A percentile compares a stretch with the other conserved stretches of the same genome.
These are phyloP conservation scores for Cordyceps farinosa DNA, from an alignment of 2,329 filamentous ascomycete genomes.

Conservation along the genomic window DNA sequence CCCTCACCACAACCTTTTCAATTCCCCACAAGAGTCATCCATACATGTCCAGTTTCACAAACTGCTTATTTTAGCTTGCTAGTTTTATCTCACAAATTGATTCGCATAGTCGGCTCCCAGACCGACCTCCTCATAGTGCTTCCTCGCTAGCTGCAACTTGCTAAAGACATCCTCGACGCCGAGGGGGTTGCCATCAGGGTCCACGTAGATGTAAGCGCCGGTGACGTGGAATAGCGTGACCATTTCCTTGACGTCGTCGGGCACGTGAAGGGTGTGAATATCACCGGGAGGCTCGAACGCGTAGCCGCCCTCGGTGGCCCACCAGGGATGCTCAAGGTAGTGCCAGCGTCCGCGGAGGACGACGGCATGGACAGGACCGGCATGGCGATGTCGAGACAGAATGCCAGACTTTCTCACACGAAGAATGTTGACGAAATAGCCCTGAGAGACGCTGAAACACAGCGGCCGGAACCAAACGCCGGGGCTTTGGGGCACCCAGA, in stretches of 20 bases:
- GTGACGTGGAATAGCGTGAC: conserved; percentile 34
- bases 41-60: no score
- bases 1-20: no score
- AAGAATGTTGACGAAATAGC: conserved; percentile 33
- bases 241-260: conserved; percentile 33
- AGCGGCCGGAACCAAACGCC: conserved; percentile 32
- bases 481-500: conserved; percentile 31
- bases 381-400: conserved; percentile 32
- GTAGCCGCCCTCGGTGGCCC: conserved; percentile 33
- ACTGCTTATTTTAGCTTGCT: no score
- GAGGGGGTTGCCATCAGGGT: conserved; percentile 29
- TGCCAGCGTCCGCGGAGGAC: conserved; percentile 32
- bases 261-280: conserved; percentile 34
- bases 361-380: conserved; percentile 32
- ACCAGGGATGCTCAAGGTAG: conserved; percentile 36
- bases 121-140: conserved; percentile 32
- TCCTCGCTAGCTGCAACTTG: conserved; percentile 28
- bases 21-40: no score
- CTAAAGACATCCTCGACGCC: conserved; percentile 34
- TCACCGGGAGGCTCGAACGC: conserved; percentile 34
- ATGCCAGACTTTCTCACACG: conserved; percentile 31
- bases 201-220: conserved; percentile 34
- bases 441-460: conserved; percentile 28
- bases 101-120: conserved; percentile 29
- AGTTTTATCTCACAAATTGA: conserved; percentile 23